These are phyloP conservation scores for Nemania sp. DNA, from an alignment of 2,329 filamentous ascomycete genomes.

Conservation along the genomic window DNA sequence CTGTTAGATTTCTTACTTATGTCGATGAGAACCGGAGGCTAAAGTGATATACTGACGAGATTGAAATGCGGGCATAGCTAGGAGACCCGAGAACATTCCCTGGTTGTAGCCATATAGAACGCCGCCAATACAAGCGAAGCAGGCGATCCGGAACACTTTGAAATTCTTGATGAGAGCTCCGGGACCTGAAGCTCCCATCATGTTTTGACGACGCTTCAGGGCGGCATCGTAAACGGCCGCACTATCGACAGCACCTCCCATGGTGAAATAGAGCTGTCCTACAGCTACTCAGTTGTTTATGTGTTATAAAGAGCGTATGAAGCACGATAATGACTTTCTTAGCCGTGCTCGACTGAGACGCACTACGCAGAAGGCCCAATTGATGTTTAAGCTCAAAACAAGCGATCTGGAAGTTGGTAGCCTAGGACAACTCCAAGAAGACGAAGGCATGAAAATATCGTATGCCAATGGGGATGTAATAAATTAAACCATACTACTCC, in stretches of 20 bases:
- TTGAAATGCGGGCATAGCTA: constrained; percentile 59
- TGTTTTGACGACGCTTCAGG: constrained; percentile 45
- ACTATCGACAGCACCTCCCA: constrained; percentile 33
- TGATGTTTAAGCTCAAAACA: too few species aligned
- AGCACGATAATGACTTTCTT: background rate
- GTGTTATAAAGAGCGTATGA: background rate
- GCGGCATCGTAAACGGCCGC: constrained; percentile 48
- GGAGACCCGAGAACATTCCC: constrained; percentile 74
- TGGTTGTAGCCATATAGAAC: constrained; percentile 74
- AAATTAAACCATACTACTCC: background rate
- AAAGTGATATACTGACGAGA: constrained; percentile 44
- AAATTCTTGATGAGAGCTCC: constrained; percentile 59
- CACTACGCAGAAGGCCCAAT: background rate
- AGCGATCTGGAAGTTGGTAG: too few species aligned
- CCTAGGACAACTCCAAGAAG: background rate
- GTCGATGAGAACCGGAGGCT: background rate
- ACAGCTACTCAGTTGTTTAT: background rate
- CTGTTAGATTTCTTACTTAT: constrained; percentile 5
- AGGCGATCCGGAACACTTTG: constrained; percentile 62
- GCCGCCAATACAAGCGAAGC: constrained; percentile 66
- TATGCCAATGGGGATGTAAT: background rate
- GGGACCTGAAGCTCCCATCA: constrained; percentile 49
- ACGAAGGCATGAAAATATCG: background rate
- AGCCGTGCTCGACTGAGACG: background rate
- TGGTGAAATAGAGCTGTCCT: background rate